Base-by-base conservation (phyloP, 805 yeast genomes). In the Candida koratica region DNA sequence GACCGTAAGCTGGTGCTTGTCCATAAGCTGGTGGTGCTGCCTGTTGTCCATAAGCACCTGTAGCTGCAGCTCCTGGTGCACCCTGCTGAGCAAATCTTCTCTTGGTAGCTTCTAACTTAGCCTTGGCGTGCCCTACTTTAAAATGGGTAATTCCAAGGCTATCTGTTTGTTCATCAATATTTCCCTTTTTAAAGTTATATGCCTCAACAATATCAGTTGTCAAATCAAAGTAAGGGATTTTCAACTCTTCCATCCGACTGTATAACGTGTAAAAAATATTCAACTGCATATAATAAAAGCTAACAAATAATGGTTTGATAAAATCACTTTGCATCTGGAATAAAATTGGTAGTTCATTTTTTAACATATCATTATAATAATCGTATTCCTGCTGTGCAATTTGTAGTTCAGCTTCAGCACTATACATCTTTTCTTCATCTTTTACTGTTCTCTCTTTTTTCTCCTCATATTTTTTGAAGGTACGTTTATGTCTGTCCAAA, bases 271-370 rank as follows among this genome's bases (percentile, higher is more conserved):
- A 93, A 61, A 89, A 93, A 39, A 93, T 87, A 67, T 93, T 93
- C 69, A 93, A 75, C 68, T 93, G 98, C 97, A 93, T 93, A 71
- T 79, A 93, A 65, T 93, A 93, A 61, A 93, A 81, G 37, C 94
- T 82, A 51, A 90, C 93, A 64, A 93, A 93, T 51, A 93, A 69
- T 13, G 98, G 98, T 55, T 80, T 82, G 56, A 93, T 89, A 56
- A 93, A 87, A 52, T 88, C 93, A 4, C 88, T 84, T 61, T 93
- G 96, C 61, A 93, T 70, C 51, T 76, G 78, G 62, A 93, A 93
- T 56, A 93, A 68, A 28, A 84, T 65, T 15, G 98, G 98, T 42
- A 93, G 69, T 60, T 93, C 97, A 25, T 72, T 77, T 64, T 89
- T 90, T 61, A 94, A 71, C 86, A 93, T 79, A 45, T 93, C 94